Base-by-base conservation (phyloP, 1,284 basidiomycete genomes). In the Rhizoctonia solani region DNA sequence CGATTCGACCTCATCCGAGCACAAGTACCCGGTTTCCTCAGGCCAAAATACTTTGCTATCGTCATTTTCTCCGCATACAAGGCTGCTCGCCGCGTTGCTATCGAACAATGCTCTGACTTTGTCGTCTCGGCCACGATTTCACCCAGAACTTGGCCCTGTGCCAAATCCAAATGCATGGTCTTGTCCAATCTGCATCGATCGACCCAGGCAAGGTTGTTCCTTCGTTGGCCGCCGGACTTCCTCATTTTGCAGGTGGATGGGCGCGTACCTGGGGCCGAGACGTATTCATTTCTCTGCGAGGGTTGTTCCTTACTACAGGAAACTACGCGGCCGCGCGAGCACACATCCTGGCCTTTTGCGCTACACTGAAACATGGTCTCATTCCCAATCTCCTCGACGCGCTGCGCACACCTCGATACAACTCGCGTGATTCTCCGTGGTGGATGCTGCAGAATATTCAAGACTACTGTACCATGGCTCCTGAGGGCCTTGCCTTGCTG, bases 401-500 rank as follows among this genome's bases (percentile, higher is more conserved):
- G 2, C 81, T 89, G 19, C 85, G 88, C 50, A 92, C 80, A 69
- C 93, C 93, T 68, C 89, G 90, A 68, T 95, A 95, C 76, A 95
- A 95, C 74, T 95, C 92, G 8, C 87, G 93, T 50, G 93, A 95
- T 74, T 91, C 90, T 4, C 92, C 93, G 29, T 97, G 95, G 96
- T 99, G 95, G 92, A 97, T 98, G 90, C 78, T 98, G 67, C 96
- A 99, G 76, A 97, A 93, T 74, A 96, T 98, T 67, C 96, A 98
- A 75, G 95, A 98, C 77, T 98, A 98, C 76, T 88, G 87, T 42
- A 81, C 81, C 68, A 89, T 85, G 78, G 92, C 91, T 0, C 93
- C 95, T 0, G 88, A 93, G 70, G 96, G 97, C 1, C 76, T 91
- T 37, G 80, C 86, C 0, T 84, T 99, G 66, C 84, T 99, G 44